Conservation (phyloP, 1,139 yeast genomes). For the Kluyveromyces sp. region DNA sequence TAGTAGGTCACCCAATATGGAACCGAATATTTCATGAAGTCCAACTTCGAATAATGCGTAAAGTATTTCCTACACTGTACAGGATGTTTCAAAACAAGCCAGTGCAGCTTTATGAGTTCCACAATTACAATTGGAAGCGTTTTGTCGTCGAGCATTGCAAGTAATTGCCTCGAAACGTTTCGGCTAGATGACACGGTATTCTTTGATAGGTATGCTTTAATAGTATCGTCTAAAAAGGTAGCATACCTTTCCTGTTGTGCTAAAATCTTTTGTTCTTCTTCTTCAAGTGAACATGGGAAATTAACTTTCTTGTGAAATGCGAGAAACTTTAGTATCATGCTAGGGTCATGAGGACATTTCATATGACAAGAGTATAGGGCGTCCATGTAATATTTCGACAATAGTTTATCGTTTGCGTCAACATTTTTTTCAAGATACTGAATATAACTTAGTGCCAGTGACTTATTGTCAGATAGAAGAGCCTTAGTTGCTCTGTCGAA, state of each 20-base stretch:
- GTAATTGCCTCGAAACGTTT: slow-evolving; percentile 21
- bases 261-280: slow-evolving; percentile 18
- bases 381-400: slow-evolving; percentile 13
- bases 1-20: slow-evolving; percentile 53
- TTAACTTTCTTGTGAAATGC: slow-evolving; percentile 18
- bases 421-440: slow-evolving; percentile 15
- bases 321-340: slow-evolving; percentile 18
- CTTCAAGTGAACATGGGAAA: slow-evolving; percentile 20
- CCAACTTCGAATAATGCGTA: slow-evolving; percentile 37
- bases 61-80: slow-evolving; percentile 39
- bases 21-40: slow-evolving; percentile 36
- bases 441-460: slow-evolving; percentile 17
- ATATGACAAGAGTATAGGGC: slow-evolving; percentile 12
- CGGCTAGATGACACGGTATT: slow-evolving; percentile 9
- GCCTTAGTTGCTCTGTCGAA: slow-evolving; percentile 18
- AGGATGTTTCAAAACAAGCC: slow-evolving; percentile 33
- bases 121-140: slow-evolving; percentile 34
- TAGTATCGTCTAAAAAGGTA: slow-evolving; percentile 21
- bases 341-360: slow-evolving; percentile 18
- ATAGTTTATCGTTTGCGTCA: slow-evolving; percentile 9
- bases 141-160: slow-evolving; percentile 29
- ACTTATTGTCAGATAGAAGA: slow-evolving; percentile 16
- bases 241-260: slow-evolving; percentile 22
- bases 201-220: slow-evolving; percentile 19
- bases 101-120: slow-evolving; percentile 35